Conservation (phyloP, 129 eudicot genomes). For the Rutidosis leptorrhynchoides region DNA sequence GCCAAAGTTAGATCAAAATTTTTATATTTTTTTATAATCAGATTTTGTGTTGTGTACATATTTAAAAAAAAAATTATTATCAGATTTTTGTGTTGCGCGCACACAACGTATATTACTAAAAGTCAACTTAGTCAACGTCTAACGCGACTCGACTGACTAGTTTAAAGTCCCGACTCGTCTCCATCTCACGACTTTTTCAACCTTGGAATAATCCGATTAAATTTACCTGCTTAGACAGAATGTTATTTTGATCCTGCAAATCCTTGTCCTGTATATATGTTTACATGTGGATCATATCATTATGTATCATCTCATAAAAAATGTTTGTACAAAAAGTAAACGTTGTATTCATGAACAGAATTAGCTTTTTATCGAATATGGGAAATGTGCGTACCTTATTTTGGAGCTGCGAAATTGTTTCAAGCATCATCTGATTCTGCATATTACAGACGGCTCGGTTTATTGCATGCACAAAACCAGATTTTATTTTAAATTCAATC, state of each 20-base stretch:
- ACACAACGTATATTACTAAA: too few relatives aligned
- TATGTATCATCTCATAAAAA: not conserved
- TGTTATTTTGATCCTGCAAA: slow-evolving; percentile 68
- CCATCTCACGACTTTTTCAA: too few relatives aligned
- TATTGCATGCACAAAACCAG: not conserved
- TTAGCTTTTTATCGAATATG: not conserved
- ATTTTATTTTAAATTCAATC: not conserved
- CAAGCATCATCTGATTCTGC: slow-evolving; percentile 84
- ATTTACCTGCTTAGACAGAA: slow-evolving; percentile 55
- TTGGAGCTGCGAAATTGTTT: slow-evolving; percentile 74
- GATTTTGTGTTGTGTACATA: too few relatives aligned
- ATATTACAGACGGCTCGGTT: slow-evolving; percentile 14
- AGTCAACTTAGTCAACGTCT: too few relatives aligned
- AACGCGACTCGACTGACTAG: too few relatives aligned
- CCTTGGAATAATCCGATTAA: too few relatives aligned
- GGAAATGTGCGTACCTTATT: slow-evolving; percentile 50
- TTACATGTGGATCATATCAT: not conserved
- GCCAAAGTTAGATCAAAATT: too few relatives aligned
- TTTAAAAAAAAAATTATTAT: too few relatives aligned
- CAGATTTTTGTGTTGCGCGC: too few relatives aligned
- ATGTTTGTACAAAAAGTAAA: not conserved
- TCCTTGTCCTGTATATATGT: slow-evolving; percentile 58
- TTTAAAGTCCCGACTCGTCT: too few relatives aligned
- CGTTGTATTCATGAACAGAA: slow-evolving; percentile 5
- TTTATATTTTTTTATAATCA: too few relatives aligned